phyloP scores from a whole-genome alignment of 306 rosid species.

The Cucurbita moschata region DNA sequence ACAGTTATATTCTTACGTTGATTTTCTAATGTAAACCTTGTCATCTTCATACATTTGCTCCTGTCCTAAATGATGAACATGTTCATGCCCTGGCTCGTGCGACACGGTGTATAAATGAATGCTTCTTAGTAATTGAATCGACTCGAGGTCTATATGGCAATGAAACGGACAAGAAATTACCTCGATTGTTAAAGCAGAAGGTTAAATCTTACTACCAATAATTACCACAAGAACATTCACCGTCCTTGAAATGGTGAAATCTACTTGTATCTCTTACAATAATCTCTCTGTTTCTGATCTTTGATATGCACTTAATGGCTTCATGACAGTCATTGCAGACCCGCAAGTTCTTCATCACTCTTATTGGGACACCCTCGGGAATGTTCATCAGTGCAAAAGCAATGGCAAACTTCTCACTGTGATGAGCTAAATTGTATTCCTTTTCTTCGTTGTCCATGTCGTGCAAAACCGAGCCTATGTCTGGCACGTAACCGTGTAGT shows the following conservation, averaged over 20 bases:
- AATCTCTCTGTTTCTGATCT: slow-evolving; percentile 41
- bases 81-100: neutral
- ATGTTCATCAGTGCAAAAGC: slow-evolving; percentile 63
- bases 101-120: neutral
- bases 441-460: slow-evolving; percentile 92
- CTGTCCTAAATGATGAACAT: neutral
- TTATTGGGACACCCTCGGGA: slow-evolving; percentile 38
- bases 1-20: neutral
- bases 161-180: neutral
- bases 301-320: slow-evolving; percentile 58
- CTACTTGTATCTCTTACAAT: slow-evolving; percentile 52
- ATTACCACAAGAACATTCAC: slow-evolving; percentile 72
- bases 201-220: slow-evolving; percentile 32
- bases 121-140: neutral
- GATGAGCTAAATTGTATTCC: slow-evolving; percentile 59
- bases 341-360: slow-evolving; percentile 81
- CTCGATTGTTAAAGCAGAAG: neutral
- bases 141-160: neutral
- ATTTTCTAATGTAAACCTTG: neutral
- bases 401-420: slow-evolving; percentile 79
- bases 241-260: slow-evolving; percentile 79
- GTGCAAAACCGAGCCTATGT: slow-evolving; percentile 50
- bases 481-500: slow-evolving; percentile 61
- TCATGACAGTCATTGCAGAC: slow-evolving; percentile 67
- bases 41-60: too few relatives aligned